Percentiles rank a stretch among this genome's conserved stretches.
Evolutionary conservation across 2,329 filamentous ascomycete genomes (phyloP).

Genomic region (Rhexocercosporidium sp.): DNA sequence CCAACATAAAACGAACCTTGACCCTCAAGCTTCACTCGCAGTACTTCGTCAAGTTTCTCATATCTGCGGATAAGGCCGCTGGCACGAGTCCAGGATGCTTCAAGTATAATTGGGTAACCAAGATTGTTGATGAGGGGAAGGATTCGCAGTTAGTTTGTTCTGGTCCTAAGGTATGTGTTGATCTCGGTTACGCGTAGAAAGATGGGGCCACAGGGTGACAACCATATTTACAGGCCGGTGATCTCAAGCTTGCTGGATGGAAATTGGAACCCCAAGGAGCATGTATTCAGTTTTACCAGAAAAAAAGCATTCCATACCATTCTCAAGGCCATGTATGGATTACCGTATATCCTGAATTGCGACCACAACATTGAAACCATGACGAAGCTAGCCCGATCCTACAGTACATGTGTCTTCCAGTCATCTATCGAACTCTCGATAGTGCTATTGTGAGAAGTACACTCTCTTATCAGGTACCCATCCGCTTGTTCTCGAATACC

Average conservation of each 20-base stretch:
- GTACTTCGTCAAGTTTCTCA: slow-evolving; percentile 24
- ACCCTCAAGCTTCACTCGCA: slow-evolving; percentile 19
- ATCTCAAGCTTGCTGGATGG: background rate
- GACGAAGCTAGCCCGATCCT: slow-evolving; percentile 7
- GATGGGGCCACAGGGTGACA: background rate
- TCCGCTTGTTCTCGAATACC: background rate
- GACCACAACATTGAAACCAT: background rate
- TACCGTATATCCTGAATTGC: background rate
- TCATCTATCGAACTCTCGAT: slow-evolving; percentile 11
- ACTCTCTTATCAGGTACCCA: too few relatives aligned
- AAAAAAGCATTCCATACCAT: background rate
- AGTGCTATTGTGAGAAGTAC: background rate
- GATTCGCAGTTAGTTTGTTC: background rate
- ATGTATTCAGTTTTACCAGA: too few relatives aligned
- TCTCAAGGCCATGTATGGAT: background rate
- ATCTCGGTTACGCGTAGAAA: background rate
- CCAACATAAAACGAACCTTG: too few relatives aligned
- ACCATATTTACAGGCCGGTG: background rate
- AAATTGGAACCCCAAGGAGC: too few relatives aligned
- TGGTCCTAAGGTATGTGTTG: background rate
- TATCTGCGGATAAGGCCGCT: slow-evolving; percentile 22
- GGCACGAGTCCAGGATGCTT: background rate
- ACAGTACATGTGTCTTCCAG: slow-evolving; percentile 11
- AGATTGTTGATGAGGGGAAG: slow-evolving; percentile 7
- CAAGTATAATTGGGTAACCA: slow-evolving; percentile 21